A percentile compares a stretch with the other conserved stretches of the same genome.
phyloP scores from a whole-genome alignment of 2,329 filamentous ascomycete species.

The Penicillium fuscoglaucum region DNA sequence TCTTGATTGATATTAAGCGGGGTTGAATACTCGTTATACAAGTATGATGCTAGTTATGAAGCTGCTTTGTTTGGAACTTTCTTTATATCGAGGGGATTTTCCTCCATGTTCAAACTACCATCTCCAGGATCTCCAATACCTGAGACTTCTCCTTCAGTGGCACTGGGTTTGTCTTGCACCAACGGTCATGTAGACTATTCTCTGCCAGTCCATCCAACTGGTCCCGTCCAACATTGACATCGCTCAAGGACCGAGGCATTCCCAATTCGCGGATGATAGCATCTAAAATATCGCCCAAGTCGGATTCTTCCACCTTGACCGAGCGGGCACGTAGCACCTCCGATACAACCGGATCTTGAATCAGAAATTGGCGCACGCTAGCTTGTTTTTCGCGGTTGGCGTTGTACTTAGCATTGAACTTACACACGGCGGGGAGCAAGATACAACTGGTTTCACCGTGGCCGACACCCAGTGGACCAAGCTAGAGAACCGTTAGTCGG shows the following conservation, averaged over 20 bases:
- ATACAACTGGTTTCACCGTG: constrained; percentile 63
- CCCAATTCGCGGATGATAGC: constrained; percentile 53
- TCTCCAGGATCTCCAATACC: constrained; percentile 27
- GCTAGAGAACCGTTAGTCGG: constrained; percentile 22
- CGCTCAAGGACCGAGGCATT: constrained; percentile 55
- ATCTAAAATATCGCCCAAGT: constrained; percentile 56
- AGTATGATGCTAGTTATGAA: not conserved
- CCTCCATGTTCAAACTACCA: constrained; percentile 18
- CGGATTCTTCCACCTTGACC: constrained; percentile 30
- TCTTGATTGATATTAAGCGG: not conserved
- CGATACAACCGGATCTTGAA: constrained; percentile 39
- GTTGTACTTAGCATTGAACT: constrained; percentile 52
- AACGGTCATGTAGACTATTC: constrained; percentile 25
- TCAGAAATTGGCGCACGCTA: constrained; percentile 43
- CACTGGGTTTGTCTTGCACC: constrained; percentile 24
- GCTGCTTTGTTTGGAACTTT: not conserved
- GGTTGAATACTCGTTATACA: not conserved
- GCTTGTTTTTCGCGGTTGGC: constrained; percentile 47
- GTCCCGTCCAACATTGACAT: constrained; percentile 53
- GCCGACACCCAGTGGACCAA: constrained; percentile 57
- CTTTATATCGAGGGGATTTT: not conserved
- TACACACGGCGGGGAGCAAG: constrained; percentile 57
- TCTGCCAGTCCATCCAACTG: constrained; percentile 50
- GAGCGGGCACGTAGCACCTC: constrained; percentile 37
- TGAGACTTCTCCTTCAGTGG: constrained; percentile 23